A percentile compares a stretch with the other conserved stretches of the same genome.
These are phyloP conservation scores for Xylaria castorea DNA, from an alignment of 495 filamentous ascomycete genomes.

Conservation along the genomic window DNA sequence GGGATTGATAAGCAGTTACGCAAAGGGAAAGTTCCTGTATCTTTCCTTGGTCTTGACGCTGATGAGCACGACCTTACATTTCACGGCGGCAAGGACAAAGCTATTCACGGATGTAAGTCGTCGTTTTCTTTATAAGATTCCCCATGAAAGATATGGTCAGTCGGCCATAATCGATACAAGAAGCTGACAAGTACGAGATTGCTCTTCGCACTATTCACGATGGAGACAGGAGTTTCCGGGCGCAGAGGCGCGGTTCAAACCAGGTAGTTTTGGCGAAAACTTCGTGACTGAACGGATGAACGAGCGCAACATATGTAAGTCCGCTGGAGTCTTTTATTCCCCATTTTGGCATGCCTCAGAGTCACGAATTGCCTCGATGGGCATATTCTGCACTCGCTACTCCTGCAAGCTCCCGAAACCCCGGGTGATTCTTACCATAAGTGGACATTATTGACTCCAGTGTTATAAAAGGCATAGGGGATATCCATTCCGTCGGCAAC, in stretches of 20 bases:
- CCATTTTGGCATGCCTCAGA: no score
- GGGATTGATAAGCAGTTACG: slow-evolving; percentile 60
- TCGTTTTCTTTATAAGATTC: neutral
- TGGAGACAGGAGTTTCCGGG: slow-evolving; percentile 55
- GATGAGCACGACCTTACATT: slow-evolving; percentile 64
- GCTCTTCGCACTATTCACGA: slow-evolving; percentile 57
- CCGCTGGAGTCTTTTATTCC: no score
- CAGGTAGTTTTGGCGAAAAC: slow-evolving; percentile 66
- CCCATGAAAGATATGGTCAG: neutral
- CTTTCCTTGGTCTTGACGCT: slow-evolving; percentile 52
- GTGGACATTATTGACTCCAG: no score
- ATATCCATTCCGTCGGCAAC: slow-evolving; percentile 51
- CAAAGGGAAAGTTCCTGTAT: slow-evolving; percentile 49
- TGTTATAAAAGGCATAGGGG: no score
- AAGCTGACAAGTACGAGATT: slow-evolving; percentile 44
- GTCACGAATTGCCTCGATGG: no score
- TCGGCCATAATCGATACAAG: neutral
- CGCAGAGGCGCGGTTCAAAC: slow-evolving; percentile 49
- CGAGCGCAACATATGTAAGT: slow-evolving; percentile 64
- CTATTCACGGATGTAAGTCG: slow-evolving; percentile 60
- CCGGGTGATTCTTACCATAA: no score
- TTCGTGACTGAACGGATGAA: slow-evolving; percentile 57
- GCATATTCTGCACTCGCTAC: no score
- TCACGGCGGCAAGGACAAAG: slow-evolving; percentile 63
- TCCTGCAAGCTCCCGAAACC: no score